Evolutionary conservation across 1,284 basidiomycete species (phyloP).

Genomic region (Peniophora sp.): DNA sequence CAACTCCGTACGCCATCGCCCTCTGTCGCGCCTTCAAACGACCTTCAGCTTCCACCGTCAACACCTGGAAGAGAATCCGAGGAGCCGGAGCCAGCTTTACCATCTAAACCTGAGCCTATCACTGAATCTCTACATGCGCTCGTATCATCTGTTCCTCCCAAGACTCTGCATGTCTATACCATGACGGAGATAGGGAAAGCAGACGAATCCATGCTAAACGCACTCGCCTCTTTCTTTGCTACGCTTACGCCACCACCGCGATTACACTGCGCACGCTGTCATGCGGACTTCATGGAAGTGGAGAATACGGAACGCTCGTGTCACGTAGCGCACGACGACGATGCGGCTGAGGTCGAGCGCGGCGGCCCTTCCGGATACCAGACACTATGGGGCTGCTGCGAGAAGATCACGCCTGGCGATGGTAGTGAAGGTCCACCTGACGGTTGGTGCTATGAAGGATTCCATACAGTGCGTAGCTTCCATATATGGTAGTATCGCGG

Average conservation of each 20-base stretch:
- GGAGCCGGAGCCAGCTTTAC: constrained; percentile 5
- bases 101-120: constrained; percentile 18
- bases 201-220: constrained; percentile 22
- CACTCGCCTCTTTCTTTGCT: constrained; percentile 48
- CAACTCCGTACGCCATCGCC: constrained; percentile 16
- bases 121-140: constrained; percentile 38
- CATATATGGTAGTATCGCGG: not conserved
- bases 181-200: constrained; percentile 36
- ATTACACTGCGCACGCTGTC: constrained; percentile 68
- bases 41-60: too few relatives aligned
- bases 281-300: constrained; percentile 36
- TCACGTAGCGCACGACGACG: constrained; percentile 47
- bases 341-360: constrained; percentile 43
- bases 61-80: too few relatives aligned
- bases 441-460: constrained; percentile 78
- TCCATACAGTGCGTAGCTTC: constrained; percentile 52
- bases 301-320: constrained; percentile 29
- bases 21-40: constrained; percentile 9
- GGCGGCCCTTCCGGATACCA: constrained; percentile 30
- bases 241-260: constrained; percentile 53
- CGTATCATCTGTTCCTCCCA: constrained; percentile 53
- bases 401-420: constrained; percentile 58
- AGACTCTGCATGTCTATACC: constrained; percentile 56
- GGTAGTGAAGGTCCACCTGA: constrained; percentile 75
- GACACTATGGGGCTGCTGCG: constrained; percentile 65